Evolutionary conservation across 176 grass and related monocot species (phyloP), one percentile per base, ranked within the genome.

Genomic region (Oryza meridionalis): DNA sequence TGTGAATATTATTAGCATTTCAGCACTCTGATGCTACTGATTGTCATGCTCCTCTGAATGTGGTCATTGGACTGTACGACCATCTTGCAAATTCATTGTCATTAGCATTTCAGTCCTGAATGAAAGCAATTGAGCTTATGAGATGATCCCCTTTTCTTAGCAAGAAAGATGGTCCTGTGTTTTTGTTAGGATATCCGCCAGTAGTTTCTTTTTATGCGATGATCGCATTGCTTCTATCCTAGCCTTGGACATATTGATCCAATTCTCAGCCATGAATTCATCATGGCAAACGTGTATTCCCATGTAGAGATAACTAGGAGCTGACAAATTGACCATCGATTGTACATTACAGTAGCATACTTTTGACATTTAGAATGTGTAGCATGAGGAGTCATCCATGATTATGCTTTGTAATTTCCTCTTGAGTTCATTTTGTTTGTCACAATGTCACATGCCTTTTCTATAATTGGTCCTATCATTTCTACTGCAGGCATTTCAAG

Each of bases 401-500:
- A 29, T 31, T 40, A 7, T 63, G 27, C 10, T 49, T 11, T 1
- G 6, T 44, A 35, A 38, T 84, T 25, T 44, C 5, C 3, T 14
- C 40, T 25, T 13, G 12, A 43, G 29, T 32, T 81, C 51, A 14
- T 37, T 88, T 31, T 22, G 2, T 35, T 35, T 35, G 33, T 35
- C 33, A 35, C 0, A 31, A 6, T 65, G 45, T 21, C 15, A 27
- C 7, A 78, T 26, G n/a, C 22, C 29, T 14, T 9, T 77, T 6
- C 4, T 31, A 31, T 82, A 25, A 43, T 64, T 69, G 72, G 17
- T 16, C 16, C 38, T 22, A 17, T 0, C n/a, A 33, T 15, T 33
- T 40, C 15, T 51, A 6, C 64, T 22, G 31, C 66, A 89, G 88
- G 83, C 72, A 37, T 7, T 85, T 89, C 88, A 89, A 76, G 31